Base-by-base conservation (phyloP, 108 stramenopile genomes). In the Pseudonitzschia multistriata region DNA sequence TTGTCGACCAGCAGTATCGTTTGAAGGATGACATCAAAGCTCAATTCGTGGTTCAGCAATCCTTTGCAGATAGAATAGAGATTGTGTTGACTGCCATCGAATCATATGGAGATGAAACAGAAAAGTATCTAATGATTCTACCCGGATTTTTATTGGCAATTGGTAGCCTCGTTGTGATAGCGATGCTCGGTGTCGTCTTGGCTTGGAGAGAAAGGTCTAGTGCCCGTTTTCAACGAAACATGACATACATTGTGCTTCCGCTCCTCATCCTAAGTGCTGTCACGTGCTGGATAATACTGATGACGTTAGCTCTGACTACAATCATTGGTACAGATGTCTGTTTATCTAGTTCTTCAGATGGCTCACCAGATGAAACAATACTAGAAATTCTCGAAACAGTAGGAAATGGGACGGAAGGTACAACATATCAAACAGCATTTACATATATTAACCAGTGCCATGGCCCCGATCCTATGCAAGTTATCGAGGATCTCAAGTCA, bases 201-300 rank as follows among this genome's bases (percentile, higher is more conserved):
- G 76, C 78, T 4, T 79, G 77, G 84, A 81, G 63, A 34, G 66
- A 54, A 6, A 49, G 77, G 35, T 70, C 77, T 42, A 71, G 70
- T 22, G 17, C 29, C n/a, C 34, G 64, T 4, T 52, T 79, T 13
- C 74, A 81, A 36, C 50, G 42, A 14, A 14, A n/a, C 48, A 62
- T 85, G 72, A 70, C 80, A 0, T 81, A 81, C 31, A 15, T 70
- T 25, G 61, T 80, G 27, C 71, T 85, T 50, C 84, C 84, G n/a
- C 22, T 73, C 6, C 49, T 85, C 27, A 62, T 79, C 6, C 15
- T 73, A 40, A 29, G 40, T 24, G 34, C 69, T 0, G 0, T 73
- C 30, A 47, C 7, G 6, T 70, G 64, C 54, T 85, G 84, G 74
- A 27, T 65, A 10, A 40, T 77, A 0, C 61, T 74, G 5, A 35